Base-by-base conservation (phyloP, 768 basidiomycete genomes). In the Crepidotus variabilis region DNA sequence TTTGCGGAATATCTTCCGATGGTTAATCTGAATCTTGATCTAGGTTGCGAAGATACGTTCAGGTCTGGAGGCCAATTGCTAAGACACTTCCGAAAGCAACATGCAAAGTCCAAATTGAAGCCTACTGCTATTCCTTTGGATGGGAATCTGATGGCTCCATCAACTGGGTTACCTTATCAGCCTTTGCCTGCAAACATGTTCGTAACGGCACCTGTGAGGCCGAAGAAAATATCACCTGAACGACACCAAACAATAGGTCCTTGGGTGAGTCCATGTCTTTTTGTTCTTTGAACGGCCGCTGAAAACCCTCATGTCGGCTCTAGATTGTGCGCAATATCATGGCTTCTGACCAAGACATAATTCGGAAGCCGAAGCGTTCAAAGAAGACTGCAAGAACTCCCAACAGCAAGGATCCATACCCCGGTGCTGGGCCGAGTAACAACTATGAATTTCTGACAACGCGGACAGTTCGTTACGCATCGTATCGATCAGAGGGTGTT, bases 21-120 rank as follows among this genome's bases (percentile, higher is more conserved):
- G 51, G 18, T 6, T 52, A 34, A 28, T 51, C 8, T 50, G 48
- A 14, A 13, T 35, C 21, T 43, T 16, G 18, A 34, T 10, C 1
- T 45, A 88, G 88, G 73, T 43, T 90, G 88, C 58, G 69, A 81
- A 16, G 72, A 78, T 39, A 63, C 67, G 24, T 84, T 82, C 60
- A 71, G 74, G 51, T 74, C 69, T 18, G 71, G 81, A 1, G 69
- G 75, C 36, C 77, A 80, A 54, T 69, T 85, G 11, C 69, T 77
- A 34, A 78, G 74, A 61, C 84, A 87, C 67, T 77, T 80, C 58
- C 73, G 73, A 24, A 58, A 58, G 22, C 69, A 76, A 23, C 73
- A 75, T 61, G 70, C 74, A 34, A 67, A 70, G 32, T 67, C 66
- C 50, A 35, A 36, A 6, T 65, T 77, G 49, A 77, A 73, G 65